Conservation (phyloP, 352 stramenopile species). For the Phytophthora parvispora region DNA sequence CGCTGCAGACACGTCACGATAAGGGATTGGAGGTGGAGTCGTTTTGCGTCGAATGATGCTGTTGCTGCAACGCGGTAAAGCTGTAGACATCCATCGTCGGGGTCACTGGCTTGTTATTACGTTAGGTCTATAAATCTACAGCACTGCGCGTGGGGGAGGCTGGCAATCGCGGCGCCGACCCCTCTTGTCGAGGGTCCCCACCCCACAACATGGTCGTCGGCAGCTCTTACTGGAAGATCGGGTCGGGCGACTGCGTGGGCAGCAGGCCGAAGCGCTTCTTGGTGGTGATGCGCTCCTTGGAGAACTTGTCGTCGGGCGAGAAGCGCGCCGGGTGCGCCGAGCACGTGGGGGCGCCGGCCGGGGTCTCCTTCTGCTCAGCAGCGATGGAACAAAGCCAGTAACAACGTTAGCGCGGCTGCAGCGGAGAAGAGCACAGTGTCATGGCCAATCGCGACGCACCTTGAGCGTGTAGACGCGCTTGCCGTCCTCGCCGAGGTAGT, state of each 20-base stretch:
- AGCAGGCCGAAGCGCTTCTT: constrained; percentile 99
- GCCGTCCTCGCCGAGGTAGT: constrained; percentile 96
- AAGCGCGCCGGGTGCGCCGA: constrained; percentile 98
- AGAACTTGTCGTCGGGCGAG: constrained; percentile 99
- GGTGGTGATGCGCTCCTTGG: constrained; percentile 97
- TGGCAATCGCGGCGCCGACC: background rate
- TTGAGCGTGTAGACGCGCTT: constrained; percentile 99
- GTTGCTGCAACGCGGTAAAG: background rate
- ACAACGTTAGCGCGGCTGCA: background rate
- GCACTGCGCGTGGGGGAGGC: constrained; percentile 12
- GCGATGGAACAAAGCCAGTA: background rate
- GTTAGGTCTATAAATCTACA: constrained; percentile 48
- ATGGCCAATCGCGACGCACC: constrained; percentile 53
- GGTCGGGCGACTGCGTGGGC: constrained; percentile 94
- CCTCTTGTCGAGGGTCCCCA: background rate
- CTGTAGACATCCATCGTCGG: constrained; percentile 8
- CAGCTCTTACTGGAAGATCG: constrained; percentile 77
- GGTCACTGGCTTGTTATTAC: constrained; percentile 39
- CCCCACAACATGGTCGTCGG: background rate
- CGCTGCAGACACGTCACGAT: background rate
- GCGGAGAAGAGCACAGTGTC: background rate
- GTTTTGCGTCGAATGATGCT: too few relatives aligned
- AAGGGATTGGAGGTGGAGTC: background rate
- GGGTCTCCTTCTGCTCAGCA: constrained; percentile 93
- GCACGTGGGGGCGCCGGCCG: constrained; percentile 94